A percentile compares a stretch with the other conserved stretches of the same genome.
Evolutionary conservation across 1,284 basidiomycete genomes (phyloP).

Genomic region (Moesziomyces parantarcticus): DNA sequence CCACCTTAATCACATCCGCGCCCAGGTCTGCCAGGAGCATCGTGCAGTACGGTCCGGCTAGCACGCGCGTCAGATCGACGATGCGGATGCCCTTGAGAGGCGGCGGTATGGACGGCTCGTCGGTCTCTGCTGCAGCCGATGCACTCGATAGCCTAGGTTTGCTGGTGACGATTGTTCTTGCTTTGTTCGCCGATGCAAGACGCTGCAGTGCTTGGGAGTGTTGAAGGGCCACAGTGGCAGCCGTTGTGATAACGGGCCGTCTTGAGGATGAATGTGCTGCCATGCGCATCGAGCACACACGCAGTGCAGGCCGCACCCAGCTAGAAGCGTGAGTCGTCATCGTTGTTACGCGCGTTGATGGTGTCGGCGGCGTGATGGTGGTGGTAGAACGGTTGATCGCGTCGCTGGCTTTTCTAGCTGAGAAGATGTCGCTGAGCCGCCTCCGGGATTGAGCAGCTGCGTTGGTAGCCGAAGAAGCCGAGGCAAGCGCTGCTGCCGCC

Average conservation of each 20-base stretch:
- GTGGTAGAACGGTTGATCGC: not conserved
- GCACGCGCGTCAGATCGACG: conserved; percentile 85
- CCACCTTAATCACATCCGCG: conserved; percentile 85
- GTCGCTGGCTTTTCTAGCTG: not conserved
- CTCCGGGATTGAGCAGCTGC: not conserved
- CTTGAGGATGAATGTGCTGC: not conserved
- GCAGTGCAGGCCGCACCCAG: not conserved
- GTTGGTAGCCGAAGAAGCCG: conserved; percentile 35
- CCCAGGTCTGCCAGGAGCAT: conserved; percentile 81
- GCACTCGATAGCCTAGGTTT: conserved; percentile 6
- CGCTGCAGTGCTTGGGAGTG: not conserved
- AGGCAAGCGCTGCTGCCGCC: conserved; percentile 25
- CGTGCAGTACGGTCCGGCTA: conserved; percentile 88
- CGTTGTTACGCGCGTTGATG: too few relatives aligned
- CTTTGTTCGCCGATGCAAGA: not conserved
- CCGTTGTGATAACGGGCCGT: not conserved
- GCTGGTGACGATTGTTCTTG: conserved; percentile 3
- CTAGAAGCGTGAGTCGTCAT: not conserved
- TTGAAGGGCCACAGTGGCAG: too few relatives aligned
- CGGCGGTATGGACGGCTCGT: conserved; percentile 69
- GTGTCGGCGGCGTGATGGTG: not conserved
- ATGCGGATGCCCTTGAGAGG: conserved; percentile 83
- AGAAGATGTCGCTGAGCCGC: not conserved
- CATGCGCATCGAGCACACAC: not conserved
- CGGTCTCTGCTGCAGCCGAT: not conserved